Percentiles rank a stretch among this genome's conserved stretches.
Evolutionary conservation across 2,329 filamentous ascomycete species (phyloP).

Genomic region (Colletotrichum orbiculare): DNA sequence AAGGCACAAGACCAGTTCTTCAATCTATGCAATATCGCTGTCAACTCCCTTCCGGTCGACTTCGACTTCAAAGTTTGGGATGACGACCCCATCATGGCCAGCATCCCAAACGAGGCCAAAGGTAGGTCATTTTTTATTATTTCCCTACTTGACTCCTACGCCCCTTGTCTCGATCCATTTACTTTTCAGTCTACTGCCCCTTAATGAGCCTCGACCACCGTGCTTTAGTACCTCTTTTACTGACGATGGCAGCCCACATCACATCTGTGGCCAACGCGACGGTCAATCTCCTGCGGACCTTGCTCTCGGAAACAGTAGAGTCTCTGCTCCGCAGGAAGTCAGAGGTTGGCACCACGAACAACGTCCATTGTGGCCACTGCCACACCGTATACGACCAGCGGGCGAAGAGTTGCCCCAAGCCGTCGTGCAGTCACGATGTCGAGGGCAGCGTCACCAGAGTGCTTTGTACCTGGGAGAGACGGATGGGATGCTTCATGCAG

Average conservation of each 20-base stretch:
- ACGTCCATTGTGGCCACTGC: background rate
- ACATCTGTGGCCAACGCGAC: too few species aligned
- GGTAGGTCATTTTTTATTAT: background rate
- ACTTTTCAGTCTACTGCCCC: too few species aligned
- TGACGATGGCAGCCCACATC: background rate
- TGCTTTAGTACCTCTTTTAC: background rate
- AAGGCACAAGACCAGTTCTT: background rate
- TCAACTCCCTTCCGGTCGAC: background rate
- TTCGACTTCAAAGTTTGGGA: conserved; percentile 7
- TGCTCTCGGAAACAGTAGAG: too few species aligned
- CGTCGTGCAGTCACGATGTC: background rate
- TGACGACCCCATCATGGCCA: background rate
- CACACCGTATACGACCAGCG: background rate
- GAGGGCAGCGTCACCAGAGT: background rate
- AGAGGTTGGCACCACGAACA: background rate
- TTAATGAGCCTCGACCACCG: background rate
- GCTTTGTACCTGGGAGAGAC: background rate
- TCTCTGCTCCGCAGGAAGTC: too few species aligned
- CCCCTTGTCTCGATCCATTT: too few species aligned
- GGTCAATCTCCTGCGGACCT: too few species aligned
- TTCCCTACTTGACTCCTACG: background rate
- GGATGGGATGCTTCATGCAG: background rate
- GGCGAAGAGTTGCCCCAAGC: background rate
- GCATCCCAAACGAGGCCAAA: background rate
- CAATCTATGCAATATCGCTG: background rate